These are phyloP conservation scores for Phytophthora cryptogea DNA, from an alignment of 352 stramenopile genomes.

Conservation along the genomic window DNA sequence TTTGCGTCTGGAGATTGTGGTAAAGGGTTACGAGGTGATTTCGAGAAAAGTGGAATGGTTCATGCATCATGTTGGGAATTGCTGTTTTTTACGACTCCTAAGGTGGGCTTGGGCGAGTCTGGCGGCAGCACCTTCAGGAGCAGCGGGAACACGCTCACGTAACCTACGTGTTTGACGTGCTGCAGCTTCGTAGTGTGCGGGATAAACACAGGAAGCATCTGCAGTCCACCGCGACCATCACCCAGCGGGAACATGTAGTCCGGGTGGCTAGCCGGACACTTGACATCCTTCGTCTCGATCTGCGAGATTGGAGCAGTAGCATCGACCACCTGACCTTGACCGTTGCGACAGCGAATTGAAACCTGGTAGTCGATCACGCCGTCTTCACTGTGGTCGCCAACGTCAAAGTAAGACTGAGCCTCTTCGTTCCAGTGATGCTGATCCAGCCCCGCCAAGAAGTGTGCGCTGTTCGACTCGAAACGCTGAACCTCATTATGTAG, in stretches of 20 bases:
- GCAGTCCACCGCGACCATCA: conserved; percentile 75
- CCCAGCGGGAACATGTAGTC: conserved; percentile 83
- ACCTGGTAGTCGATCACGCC: conserved; percentile 71
- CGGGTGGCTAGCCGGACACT: conserved; percentile 65
- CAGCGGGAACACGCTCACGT: conserved; percentile 90
- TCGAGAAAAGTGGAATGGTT: no score
- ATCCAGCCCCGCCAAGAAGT: conserved; percentile 55
- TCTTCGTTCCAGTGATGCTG: conserved; percentile 75
- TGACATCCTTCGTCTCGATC: conserved; percentile 38
- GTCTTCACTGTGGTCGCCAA: conserved; percentile 79
- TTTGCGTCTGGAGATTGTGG: no score
- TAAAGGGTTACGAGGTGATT: no score
- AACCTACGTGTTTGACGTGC: conserved; percentile 85
- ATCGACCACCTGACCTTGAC: conserved; percentile 47
- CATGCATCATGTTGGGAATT: no score
- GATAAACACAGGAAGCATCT: conserved; percentile 76
- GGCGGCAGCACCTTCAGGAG: no score
- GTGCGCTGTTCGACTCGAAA: conserved; percentile 39
- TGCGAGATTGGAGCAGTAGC: conserved; percentile 40
- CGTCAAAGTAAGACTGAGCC: conserved; percentile 62
- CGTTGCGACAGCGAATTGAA: conserved; percentile 69
- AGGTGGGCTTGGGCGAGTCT: conserved; percentile 53
- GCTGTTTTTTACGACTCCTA: no score
- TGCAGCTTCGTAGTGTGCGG: conserved; percentile 60
- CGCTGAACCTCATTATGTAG: conserved; percentile 27